Evolutionary conservation across 805 yeast species (phyloP), one percentile per base, ranked within the genome.

Genomic region (Suhomyces kilbournensis): DNA sequence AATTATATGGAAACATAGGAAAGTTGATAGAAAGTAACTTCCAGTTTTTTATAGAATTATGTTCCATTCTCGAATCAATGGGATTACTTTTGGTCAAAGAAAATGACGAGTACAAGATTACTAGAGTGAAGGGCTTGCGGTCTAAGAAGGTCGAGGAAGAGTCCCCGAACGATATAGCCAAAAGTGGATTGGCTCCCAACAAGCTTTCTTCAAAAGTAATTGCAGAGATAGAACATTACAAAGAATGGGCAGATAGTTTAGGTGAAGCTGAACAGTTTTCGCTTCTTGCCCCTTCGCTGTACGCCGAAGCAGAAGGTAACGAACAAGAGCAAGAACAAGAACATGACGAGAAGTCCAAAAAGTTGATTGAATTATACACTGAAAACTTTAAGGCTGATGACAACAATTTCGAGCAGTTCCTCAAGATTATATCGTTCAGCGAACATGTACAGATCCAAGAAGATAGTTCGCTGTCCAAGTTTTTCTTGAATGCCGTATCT

Each of bases 81-180:
- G 97, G 97, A 0, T 72, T 91, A 46, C 75, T 90, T 35, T 76
- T 88, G 46, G 74, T 80, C 2, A 75, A 76, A 47, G 66, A 66
- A 9, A 52, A 50, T 14, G 70, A 74, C 15, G 72, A 67, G 8
- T 72, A 77, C 43, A 77, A 77, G 48, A 81, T 88, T 26, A 83
- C 83, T 46, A 77, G 97, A 54, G 97, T 90, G 3, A 88, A 88
- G 63, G 97, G 97, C 0, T 70, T 88, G 55, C 75, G 84, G 55
- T 78, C 80, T 47, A 79, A 76, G 50, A 68, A 66, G 49, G 53
- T 34, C 8, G 65, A 70, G 40, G 74, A 69, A 9, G 71, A 64
- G 9, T n/a, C 38, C 5, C 15, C 9, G 15, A 23, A 20, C 30
- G 45, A 42, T 23, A 38, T 38, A 19, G 20, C 22, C 2, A 38